These are phyloP conservation scores for Nicotiana knightiana DNA, from an alignment of 257 asterid species.

Conservation along the genomic window DNA sequence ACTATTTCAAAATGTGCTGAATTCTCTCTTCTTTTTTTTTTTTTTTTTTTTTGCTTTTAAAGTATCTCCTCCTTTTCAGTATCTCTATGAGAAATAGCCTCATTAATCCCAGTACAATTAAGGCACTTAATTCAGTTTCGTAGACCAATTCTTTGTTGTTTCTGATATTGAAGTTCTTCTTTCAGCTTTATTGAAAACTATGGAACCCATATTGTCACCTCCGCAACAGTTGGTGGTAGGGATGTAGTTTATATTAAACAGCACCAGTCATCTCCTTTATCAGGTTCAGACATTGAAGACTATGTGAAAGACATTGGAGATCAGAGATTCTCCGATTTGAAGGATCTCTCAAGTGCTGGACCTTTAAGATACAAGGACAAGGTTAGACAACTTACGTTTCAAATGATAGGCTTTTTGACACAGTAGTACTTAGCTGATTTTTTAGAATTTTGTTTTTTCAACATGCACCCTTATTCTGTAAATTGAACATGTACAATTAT, in stretches of 20 bases:
- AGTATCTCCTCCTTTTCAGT: not conserved
- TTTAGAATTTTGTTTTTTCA: not conserved
- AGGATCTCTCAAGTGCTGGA: constrained; percentile 58
- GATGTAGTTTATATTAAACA: constrained; percentile 84
- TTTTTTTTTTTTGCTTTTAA: not conserved
- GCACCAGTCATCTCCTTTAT: constrained; percentile 88
- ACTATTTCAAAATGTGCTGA: not conserved
- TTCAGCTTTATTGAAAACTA: constrained; percentile 94
- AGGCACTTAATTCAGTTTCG: not conserved
- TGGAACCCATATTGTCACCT: constrained; percentile 94
- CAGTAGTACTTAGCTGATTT: not conserved
- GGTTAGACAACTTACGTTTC: constrained; percentile 41
- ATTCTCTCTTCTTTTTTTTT: not conserved
- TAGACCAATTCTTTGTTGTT: not conserved
- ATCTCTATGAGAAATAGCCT: not conserved
- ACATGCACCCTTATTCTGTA: not conserved
- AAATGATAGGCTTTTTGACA: constrained; percentile 1
- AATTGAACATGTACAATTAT: not conserved
- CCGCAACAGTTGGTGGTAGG: constrained; percentile 94
- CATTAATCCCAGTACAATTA: not conserved
- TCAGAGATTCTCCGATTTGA: constrained; percentile 83
- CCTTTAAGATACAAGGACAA: constrained; percentile 92
- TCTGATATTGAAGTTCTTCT: constrained; percentile 25
- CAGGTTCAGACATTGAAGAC: constrained; percentile 61
- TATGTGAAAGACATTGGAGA: constrained; percentile 87